These are phyloP conservation scores for Ophiostoma pallidulum DNA, from an alignment of 2,329 filamentous ascomycete species.

Conservation along the genomic window DNA sequence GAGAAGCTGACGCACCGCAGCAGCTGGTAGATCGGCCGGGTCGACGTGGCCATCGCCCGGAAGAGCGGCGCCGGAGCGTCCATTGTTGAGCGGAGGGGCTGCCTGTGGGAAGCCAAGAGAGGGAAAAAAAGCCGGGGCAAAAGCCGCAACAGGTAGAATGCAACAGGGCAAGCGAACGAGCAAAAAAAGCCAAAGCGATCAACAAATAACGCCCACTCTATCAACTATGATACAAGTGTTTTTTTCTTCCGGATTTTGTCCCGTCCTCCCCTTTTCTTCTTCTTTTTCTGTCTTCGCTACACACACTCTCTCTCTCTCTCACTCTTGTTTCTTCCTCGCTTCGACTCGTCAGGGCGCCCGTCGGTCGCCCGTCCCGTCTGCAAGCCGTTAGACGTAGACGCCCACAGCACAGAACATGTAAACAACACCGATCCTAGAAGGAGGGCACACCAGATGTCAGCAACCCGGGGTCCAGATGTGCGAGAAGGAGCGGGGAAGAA, in stretches of 20 bases:
- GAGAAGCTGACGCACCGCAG: conserved; percentile 50
- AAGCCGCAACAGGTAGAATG: background rate
- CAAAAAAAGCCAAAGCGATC: background rate
- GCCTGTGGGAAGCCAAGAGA: background rate
- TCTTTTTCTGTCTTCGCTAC: background rate
- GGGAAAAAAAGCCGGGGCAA: background rate
- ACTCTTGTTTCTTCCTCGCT: background rate
- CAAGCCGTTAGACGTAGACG: conserved; percentile 97
- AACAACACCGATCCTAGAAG: conserved; percentile 75
- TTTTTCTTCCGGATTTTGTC: too few relatives aligned
- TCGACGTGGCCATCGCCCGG: conserved; percentile 67
- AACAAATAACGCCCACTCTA: conserved; percentile 9
- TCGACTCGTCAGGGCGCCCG: too few relatives aligned
- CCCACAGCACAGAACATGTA: conserved; percentile 99
- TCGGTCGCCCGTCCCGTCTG: too few relatives aligned
- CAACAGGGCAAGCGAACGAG: background rate
- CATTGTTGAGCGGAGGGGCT: too few relatives aligned
- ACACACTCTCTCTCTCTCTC: too few relatives aligned
- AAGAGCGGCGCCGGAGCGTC: conserved; percentile 41
- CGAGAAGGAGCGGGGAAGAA: conserved; percentile 4
- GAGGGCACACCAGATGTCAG: background rate
- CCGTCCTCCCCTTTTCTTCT: conserved; percentile 1
- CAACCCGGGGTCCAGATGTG: background rate
- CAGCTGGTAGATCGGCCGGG: conserved; percentile 61
- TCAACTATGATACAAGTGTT: conserved; percentile 32